These are phyloP conservation scores for Wickerhamomyces sp. DNA, from an alignment of 1,139 yeast species.

Conservation along the genomic window DNA sequence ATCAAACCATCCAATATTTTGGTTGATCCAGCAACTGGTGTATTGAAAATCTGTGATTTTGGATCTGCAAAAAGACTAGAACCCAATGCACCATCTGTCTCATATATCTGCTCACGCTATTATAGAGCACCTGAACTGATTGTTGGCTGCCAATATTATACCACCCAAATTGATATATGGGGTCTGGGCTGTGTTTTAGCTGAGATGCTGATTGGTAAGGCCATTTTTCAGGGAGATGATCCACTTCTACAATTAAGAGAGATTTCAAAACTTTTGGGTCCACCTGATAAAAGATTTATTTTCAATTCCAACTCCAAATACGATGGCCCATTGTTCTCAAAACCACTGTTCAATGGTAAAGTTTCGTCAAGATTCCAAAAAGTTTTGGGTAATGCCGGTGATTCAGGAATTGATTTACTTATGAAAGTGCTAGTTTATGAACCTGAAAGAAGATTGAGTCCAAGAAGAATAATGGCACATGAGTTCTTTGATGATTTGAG, in stretches of 20 bases:
- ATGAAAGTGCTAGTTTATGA: constrained; percentile 68
- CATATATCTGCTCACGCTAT: constrained; percentile 75
- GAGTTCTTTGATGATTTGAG: constrained; percentile 68
- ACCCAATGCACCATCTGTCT: constrained; percentile 67
- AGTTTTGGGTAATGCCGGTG: constrained; percentile 65
- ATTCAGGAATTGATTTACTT: constrained; percentile 64
- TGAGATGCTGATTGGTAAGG: constrained; percentile 77
- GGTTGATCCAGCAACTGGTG: constrained; percentile 63
- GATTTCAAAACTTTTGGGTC: constrained; percentile 72
- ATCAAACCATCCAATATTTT: constrained; percentile 76
- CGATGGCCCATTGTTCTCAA: constrained; percentile 68
- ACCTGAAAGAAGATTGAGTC: constrained; percentile 63
- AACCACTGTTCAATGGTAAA: constrained; percentile 59
- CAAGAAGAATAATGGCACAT: constrained; percentile 64
- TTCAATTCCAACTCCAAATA: constrained; percentile 70
- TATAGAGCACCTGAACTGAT: constrained; percentile 82
- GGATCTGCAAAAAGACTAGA: constrained; percentile 78
- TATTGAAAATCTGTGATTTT: constrained; percentile 73
- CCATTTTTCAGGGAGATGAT: constrained; percentile 76
- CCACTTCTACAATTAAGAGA: constrained; percentile 73
- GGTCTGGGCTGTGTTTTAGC: constrained; percentile 83
- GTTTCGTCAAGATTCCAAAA: constrained; percentile 59
- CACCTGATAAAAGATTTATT: constrained; percentile 64
- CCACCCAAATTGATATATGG: constrained; percentile 82
- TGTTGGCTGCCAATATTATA: constrained; percentile 69